phyloP scores from a whole-genome alignment of 2,329 filamentous ascomycete species.

The Diaporthe sp. region DNA sequence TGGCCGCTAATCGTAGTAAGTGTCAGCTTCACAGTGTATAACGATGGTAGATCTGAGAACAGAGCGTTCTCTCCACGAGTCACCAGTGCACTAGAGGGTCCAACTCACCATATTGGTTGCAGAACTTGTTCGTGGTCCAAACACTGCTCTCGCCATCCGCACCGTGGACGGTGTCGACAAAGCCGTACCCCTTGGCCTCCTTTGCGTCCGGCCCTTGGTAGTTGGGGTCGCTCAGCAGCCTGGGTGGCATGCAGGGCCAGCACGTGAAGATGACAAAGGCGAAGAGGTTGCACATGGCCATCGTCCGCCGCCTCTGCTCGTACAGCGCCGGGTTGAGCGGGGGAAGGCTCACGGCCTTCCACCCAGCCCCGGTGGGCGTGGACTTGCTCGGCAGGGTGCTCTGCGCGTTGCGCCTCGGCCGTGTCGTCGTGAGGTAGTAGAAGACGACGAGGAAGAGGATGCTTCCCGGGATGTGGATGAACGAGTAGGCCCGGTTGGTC shows the following conservation, averaged over 20 bases:
- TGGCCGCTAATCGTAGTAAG: slow-evolving; percentile 60
- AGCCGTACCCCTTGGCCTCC: slow-evolving; percentile 72
- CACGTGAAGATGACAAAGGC: slow-evolving; percentile 74
- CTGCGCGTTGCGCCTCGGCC: slow-evolving; percentile 47
- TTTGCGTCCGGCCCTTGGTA: slow-evolving; percentile 69
- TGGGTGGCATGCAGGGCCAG: slow-evolving; percentile 75
- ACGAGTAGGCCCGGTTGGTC: slow-evolving; percentile 82
- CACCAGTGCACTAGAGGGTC: not conserved
- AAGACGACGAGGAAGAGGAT: slow-evolving; percentile 76
- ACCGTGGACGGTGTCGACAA: slow-evolving; percentile 73
- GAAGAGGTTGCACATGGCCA: slow-evolving; percentile 73
- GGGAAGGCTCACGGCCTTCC: slow-evolving; percentile 58
- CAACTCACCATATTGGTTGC: slow-evolving; percentile 78
- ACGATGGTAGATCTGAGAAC: not conserved
- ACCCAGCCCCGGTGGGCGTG: slow-evolving; percentile 27
- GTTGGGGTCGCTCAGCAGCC: slow-evolving; percentile 68
- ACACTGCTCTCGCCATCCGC: slow-evolving; percentile 73
- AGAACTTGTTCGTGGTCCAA: slow-evolving; percentile 81
- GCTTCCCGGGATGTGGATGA: slow-evolving; percentile 83
- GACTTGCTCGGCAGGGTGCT: slow-evolving; percentile 36
- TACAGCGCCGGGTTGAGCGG: slow-evolving; percentile 64
- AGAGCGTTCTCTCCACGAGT: not conserved
- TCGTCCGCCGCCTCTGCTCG: slow-evolving; percentile 69
- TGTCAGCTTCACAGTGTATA: not conserved
- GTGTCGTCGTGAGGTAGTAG: slow-evolving; percentile 78